These are phyloP conservation scores for Lichtheimia ramosa DNA, from an alignment of 371 early-diverging fungal species.

Conservation along the genomic window DNA sequence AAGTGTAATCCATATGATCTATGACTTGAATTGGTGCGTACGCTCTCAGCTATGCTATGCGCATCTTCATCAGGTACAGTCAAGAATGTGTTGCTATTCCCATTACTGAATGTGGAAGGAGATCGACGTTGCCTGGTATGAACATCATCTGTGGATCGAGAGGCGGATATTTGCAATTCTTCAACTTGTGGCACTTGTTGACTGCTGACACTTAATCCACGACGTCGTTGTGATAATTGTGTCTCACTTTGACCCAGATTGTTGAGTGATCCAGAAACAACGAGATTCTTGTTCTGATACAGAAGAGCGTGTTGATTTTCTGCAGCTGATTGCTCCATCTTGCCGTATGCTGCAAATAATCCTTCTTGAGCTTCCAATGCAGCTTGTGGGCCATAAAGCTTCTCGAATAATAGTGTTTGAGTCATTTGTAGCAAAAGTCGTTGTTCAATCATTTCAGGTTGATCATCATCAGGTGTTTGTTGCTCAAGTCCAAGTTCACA, in stretches of 20 bases:
- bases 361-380: slow-evolving; percentile 53
- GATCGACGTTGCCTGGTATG: slow-evolving; percentile 7
- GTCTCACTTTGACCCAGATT: slow-evolving; percentile 18
- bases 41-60: slow-evolving; percentile 1
- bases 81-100: slow-evolving; percentile 2
- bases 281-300: slow-evolving; percentile 13
- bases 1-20: slow-evolving; percentile 14
- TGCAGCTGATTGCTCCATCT: slow-evolving; percentile 8
- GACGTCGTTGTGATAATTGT: slow-evolving; percentile 7
- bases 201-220: slow-evolving; percentile 25
- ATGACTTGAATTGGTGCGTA: slow-evolving; percentile 4
- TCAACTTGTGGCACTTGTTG: slow-evolving; percentile 4
- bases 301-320: not conserved
- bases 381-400: slow-evolving; percentile 50
- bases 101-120: slow-evolving; percentile 4
- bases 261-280: slow-evolving; percentile 26
- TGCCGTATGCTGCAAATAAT: slow-evolving; percentile 62
- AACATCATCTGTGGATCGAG: slow-evolving; percentile 14
- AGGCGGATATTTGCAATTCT: slow-evolving; percentile 16
- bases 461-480: slow-evolving; percentile 15
- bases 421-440: slow-evolving; percentile 13
- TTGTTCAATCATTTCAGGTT: slow-evolving; percentile 16
- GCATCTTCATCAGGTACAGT: slow-evolving; percentile 5
- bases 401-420: slow-evolving; percentile 20
- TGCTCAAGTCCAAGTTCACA: slow-evolving; percentile 71